Conservation (phyloP, 345 rosid species). For the Atalantia buxifolia region DNA sequence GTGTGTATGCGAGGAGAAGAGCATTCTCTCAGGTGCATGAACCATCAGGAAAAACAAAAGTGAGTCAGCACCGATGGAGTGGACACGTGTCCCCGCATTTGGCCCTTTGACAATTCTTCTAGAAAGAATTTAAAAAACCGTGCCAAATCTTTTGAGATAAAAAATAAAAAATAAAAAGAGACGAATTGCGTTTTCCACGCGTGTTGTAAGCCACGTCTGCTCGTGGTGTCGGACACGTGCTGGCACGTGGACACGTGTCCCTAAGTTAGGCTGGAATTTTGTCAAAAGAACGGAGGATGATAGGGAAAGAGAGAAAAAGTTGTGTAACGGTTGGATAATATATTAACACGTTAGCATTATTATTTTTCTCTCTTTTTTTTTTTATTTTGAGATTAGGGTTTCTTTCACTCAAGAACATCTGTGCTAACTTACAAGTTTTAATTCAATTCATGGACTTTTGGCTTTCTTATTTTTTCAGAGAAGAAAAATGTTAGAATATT, state of each 20-base stretch:
- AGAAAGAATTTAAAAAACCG: not conserved
- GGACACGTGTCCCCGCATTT: slow-evolving; percentile 29
- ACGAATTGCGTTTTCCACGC: slow-evolving; percentile 23
- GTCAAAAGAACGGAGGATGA: slow-evolving; percentile 7
- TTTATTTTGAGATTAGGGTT: slow-evolving; percentile 29
- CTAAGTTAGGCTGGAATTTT: slow-evolving; percentile 42
- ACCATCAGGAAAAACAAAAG: slow-evolving; percentile 26
- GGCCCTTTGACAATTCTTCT: not conserved
- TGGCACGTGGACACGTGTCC: slow-evolving; percentile 12
- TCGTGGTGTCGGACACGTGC: slow-evolving; percentile 11
- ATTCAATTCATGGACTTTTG: not conserved
- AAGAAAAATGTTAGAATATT: not conserved
- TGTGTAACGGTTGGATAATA: not conserved
- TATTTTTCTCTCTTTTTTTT: not conserved
- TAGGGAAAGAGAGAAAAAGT: not conserved
- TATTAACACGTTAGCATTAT: slow-evolving; percentile 20
- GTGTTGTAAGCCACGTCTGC: slow-evolving; percentile 20
- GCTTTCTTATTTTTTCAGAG: too few relatives aligned
- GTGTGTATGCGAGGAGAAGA: not conserved
- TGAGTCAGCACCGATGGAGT: slow-evolving; percentile 1
- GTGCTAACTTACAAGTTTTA: not conserved
- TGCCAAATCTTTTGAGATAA: not conserved
- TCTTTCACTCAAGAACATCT: slow-evolving; percentile 53
- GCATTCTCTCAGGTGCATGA: slow-evolving; percentile 34
- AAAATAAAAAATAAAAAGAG: too few relatives aligned